Evolutionary conservation across 2,329 filamentous ascomycete species (phyloP), one percentile per base, ranked within the genome.

Genomic region (Davidsoniella australis): DNA sequence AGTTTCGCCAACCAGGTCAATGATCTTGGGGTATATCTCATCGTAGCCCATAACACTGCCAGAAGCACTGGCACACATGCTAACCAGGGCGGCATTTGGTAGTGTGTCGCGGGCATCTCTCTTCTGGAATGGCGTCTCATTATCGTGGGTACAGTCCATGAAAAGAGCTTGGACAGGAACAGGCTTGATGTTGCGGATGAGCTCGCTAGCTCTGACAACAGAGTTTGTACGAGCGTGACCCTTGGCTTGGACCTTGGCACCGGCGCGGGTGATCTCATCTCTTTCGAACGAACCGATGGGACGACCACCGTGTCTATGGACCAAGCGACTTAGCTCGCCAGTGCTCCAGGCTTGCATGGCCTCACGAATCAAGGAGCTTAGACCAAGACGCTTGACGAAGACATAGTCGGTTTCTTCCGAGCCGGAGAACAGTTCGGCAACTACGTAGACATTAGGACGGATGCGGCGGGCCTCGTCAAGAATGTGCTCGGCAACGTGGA

Each of bases 91-190:
- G 45, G 89, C 88, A 59, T 93, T 96, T 6, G 93, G 85, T 8
- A 98, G 71, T 0, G 91, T 96, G 61, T 98, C 93, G 53, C 87
- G 78, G 47, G 88, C 88, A 62, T 95, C 88, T 39, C 93, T 76
- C 64, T 95, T 95, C 64, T 98, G 89, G 1, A 89, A 85, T 0
- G 91, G 91, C 2, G 86, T 83, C 66, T 98, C 89, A 58, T 98
- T 98, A 66, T 98, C 91, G 63, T 98, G 91, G 0, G 93, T 98
- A 64, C 93, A 98, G 62, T 98, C 93, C 87, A 96, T 96, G 65
- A 98, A 95, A 1, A 98, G 69, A 1, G 89, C 91, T 56, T 94
- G 88, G 0, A 96, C 82, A 3, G 88, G 85, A 3, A 79, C 84
- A n/a, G 83, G 80, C 56, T 85, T 85, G 63, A 98, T 88, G 54